Percentiles rank a stretch among this genome's conserved stretches.
Evolutionary conservation across 2,329 filamentous ascomycete genomes (phyloP).

Genomic region (Leptographium wingfieldii): DNA sequence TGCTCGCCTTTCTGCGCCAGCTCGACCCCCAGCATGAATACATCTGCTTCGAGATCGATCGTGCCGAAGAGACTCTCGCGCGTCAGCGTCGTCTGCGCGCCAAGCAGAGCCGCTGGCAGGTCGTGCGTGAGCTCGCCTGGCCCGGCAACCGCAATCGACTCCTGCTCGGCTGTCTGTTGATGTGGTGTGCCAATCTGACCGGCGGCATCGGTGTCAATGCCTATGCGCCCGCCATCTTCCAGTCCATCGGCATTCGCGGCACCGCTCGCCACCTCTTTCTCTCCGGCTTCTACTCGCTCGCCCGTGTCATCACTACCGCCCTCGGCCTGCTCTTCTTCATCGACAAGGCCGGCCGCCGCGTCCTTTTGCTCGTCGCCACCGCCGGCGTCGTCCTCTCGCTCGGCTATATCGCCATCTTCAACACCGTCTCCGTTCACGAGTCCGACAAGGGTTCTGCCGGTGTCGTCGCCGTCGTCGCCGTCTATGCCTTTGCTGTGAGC

Average conservation of each 20-base stretch:
- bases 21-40: constrained; percentile 43
- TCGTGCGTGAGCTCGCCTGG: constrained; percentile 27
- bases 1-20: constrained; percentile 28
- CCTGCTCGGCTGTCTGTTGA: constrained; percentile 41
- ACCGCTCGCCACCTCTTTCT: constrained; percentile 40
- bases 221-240: constrained; percentile 50
- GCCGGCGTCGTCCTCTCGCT: constrained; percentile 13
- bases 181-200: constrained; percentile 32
- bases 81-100: constrained; percentile 57
- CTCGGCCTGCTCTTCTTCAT: constrained; percentile 1
- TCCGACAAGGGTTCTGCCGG: background rate
- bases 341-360: constrained; percentile 14
- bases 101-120: constrained; percentile 23
- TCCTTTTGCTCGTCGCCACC: constrained; percentile 13
- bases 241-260: constrained; percentile 41
- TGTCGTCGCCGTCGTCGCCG: background rate
- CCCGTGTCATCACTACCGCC: constrained; percentile 7
- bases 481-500: background rate
- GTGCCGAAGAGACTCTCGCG: constrained; percentile 45
- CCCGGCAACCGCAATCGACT: constrained; percentile 21
- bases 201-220: constrained; percentile 54
- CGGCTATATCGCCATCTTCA: constrained; percentile 19
- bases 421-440: background rate
- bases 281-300: constrained; percentile 37
- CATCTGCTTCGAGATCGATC: constrained; percentile 25